Percentiles rank a stretch among this genome's conserved stretches.
Conservation (phyloP, 1,284 basidiomycete species). For the Neolentinus lepideus region DNA sequence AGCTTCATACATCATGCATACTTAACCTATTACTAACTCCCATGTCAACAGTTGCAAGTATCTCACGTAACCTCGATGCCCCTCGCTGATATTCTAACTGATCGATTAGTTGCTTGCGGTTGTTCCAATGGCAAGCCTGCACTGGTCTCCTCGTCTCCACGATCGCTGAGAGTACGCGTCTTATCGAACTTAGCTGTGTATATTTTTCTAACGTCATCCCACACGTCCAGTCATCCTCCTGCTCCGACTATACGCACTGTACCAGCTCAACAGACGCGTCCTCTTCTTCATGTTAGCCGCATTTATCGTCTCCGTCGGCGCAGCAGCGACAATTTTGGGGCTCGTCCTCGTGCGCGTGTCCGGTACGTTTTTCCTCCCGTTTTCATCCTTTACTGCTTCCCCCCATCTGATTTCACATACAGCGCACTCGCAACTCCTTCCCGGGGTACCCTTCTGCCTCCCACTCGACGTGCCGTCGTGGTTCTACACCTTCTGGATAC, state of each 20-base stretch:
- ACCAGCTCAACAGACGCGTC: constrained; percentile 43
- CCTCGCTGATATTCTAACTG: neutral
- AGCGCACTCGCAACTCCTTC: constrained; percentile 5
- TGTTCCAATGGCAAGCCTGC: neutral
- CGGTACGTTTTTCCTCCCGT: constrained; percentile 22
- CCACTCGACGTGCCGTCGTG: constrained; percentile 27
- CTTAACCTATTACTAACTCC: neutral
- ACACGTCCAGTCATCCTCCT: constrained; percentile 42
- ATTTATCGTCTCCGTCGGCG: constrained; percentile 33
- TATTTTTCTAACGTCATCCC: neutral
- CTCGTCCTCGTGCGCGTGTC: constrained; percentile 28
- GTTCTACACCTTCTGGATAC: constrained; percentile 54
- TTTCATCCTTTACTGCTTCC: constrained; percentile 5
- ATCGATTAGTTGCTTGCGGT: neutral
- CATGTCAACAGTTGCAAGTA: neutral
- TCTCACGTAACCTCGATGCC: neutral
- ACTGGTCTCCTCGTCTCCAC: neutral
- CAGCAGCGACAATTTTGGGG: constrained; percentile 41
- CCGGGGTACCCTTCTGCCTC: constrained; percentile 22
- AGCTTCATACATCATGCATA: neutral
- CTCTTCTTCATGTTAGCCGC: constrained; percentile 35
- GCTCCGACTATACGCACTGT: constrained; percentile 52
- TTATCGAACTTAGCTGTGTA: neutral
- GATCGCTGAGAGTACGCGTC: neutral
- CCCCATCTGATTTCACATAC: neutral